These are phyloP conservation scores for Phtheirospermum japonicum DNA, from an alignment of 257 asterid species.

Conservation along the genomic window DNA sequence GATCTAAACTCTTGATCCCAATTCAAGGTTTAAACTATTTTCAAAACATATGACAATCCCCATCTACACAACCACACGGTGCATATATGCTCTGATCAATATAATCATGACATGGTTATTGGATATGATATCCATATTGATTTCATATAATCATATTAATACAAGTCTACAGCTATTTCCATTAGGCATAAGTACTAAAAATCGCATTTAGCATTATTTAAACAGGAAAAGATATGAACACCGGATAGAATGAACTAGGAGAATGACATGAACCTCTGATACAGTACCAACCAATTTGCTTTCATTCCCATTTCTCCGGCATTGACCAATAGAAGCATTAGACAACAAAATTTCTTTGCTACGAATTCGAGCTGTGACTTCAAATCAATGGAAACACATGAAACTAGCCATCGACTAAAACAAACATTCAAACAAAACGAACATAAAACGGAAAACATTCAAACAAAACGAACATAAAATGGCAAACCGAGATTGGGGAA, in stretches of 20 bases:
- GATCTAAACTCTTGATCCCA: constrained; percentile 5
- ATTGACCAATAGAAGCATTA: background rate
- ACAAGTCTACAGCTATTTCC: background rate
- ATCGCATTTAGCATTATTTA: background rate
- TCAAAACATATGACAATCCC: background rate
- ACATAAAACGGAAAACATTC: too few relatives aligned
- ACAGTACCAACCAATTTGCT: background rate
- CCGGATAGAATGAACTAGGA: background rate
- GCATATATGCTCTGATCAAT: background rate
- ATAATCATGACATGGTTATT: background rate
- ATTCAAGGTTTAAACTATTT: constrained; percentile 13
- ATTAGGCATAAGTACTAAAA: background rate
- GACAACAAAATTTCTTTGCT: background rate
- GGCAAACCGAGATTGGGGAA: too few relatives aligned
- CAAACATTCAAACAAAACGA: too few relatives aligned
- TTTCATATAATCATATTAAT: background rate
- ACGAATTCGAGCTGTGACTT: too few relatives aligned
- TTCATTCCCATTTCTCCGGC: background rate
- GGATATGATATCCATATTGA: background rate
- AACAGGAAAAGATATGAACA: background rate
- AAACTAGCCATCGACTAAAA: too few relatives aligned
- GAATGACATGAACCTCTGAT: background rate
- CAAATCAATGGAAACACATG: too few relatives aligned
- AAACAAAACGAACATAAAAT: too few relatives aligned
- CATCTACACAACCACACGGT: background rate